phyloP scores from a whole-genome alignment of 345 rosid species.

The Brassica nigra region DNA sequence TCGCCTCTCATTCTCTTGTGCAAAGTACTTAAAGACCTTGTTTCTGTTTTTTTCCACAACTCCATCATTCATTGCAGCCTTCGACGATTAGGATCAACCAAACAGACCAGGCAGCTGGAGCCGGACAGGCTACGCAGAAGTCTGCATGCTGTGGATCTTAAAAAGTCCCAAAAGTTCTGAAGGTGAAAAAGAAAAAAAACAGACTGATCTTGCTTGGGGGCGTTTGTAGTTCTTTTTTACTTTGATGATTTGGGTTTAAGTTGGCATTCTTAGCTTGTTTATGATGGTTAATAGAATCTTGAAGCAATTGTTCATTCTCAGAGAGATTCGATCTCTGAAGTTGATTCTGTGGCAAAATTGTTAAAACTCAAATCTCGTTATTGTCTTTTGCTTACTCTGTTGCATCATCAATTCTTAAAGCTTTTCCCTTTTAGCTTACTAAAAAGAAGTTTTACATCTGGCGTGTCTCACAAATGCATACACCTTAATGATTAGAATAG shows the following conservation, averaged over 20 bases:
- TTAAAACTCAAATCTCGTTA: constrained; percentile 5
- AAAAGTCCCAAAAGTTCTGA: not conserved
- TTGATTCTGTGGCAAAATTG: not conserved
- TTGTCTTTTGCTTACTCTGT: not conserved
- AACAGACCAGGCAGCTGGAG: constrained; percentile 40
- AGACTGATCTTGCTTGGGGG: not conserved
- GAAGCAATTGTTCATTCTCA: constrained; percentile 15
- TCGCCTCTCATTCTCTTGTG: constrained; percentile 1
- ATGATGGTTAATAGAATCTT: constrained; percentile 31
- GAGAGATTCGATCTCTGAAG: not conserved
- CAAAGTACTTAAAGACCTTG: not conserved
- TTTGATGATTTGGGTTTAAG: constrained; percentile 22
- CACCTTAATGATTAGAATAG: constrained; percentile 45
- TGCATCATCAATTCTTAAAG: not conserved
- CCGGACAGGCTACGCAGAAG: constrained; percentile 45
- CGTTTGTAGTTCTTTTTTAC: constrained; percentile 19
- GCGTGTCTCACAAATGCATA: constrained; percentile 91
- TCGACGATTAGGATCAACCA: constrained; percentile 44
- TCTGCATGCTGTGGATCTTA: constrained; percentile 42
- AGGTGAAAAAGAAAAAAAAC: not conserved
- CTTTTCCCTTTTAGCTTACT: not conserved
- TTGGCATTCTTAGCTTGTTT: constrained; percentile 30
- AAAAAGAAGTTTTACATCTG: constrained; percentile 60
- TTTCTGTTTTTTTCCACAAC: not conserved
- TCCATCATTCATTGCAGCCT: constrained; percentile 31